Percentiles rank a stretch among this genome's conserved stretches.
Evolutionary conservation across 164 flowering plant species (phyloP).

Genomic region (Amborella trichopoda): DNA sequence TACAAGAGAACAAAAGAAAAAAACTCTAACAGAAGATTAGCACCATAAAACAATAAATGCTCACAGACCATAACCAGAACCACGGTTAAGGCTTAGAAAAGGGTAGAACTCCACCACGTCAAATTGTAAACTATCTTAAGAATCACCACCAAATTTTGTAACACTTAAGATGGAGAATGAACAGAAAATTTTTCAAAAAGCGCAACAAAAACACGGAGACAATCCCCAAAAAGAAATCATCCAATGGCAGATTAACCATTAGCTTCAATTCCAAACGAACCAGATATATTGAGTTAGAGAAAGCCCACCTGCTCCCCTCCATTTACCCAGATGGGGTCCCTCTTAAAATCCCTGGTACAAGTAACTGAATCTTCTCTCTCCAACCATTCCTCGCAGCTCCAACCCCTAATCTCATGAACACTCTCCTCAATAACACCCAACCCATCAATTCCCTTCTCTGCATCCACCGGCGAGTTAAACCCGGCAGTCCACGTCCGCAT

Average conservation of each 20-base stretch:
- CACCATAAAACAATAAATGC: too few species aligned
- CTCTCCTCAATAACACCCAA: conserved; percentile 1
- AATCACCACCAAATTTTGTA: not conserved
- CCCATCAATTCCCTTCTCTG: not conserved
- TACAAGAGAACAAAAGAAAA: too few species aligned
- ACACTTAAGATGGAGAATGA: not conserved
- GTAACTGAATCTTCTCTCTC: conserved; percentile 54
- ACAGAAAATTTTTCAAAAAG: not conserved
- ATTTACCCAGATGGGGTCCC: conserved; percentile 51
- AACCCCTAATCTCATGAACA: not conserved
- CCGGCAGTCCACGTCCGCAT: conserved; percentile 54
- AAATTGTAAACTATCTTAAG: not conserved
- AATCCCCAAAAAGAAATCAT: not conserved
- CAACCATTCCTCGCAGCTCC: conserved; percentile 65
- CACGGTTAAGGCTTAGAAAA: too few species aligned
- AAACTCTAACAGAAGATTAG: too few species aligned
- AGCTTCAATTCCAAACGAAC: too few species aligned
- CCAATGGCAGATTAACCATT: not conserved
- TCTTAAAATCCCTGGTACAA: conserved; percentile 65
- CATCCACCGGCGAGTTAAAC: conserved; percentile 17
- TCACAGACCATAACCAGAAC: too few species aligned
- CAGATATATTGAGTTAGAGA: too few species aligned
- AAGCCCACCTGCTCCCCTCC: conserved; percentile 55
- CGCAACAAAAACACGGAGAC: not conserved
- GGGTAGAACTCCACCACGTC: not conserved